Percentiles rank a stretch among this genome's conserved stretches.
phyloP scores from a whole-genome alignment of 2,329 filamentous ascomycete genomes.

The Neofusicoccum umdonicola region DNA sequence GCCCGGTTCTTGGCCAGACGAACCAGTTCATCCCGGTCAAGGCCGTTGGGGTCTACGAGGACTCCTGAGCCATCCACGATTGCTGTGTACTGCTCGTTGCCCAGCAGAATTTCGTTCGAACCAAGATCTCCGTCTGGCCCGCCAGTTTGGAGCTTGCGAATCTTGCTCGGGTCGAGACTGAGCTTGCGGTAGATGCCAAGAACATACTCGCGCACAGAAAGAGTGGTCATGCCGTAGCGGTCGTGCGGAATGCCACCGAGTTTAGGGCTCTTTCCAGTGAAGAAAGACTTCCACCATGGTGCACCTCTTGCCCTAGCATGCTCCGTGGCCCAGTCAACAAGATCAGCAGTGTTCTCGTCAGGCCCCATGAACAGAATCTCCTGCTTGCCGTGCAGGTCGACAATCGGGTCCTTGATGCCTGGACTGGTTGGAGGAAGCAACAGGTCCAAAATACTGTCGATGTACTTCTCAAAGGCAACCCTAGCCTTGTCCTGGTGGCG shows the following conservation, averaged over 20 bases:
- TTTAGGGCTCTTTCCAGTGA: conserved; percentile 96
- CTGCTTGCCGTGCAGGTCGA: conserved; percentile 89
- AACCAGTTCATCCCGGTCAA: conserved; percentile 78
- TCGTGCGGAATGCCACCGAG: conserved; percentile 97
- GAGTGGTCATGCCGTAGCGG: conserved; percentile 92
- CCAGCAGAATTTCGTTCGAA: conserved; percentile 94
- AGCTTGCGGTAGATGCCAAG: conserved; percentile 96
- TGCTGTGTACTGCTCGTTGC: conserved; percentile 91
- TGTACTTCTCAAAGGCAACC: conserved; percentile 98
- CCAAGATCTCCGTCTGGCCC: conserved; percentile 95
- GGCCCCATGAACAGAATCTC: conserved; percentile 99
- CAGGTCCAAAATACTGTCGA: conserved; percentile 95
- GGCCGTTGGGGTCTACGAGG: conserved; percentile 84
- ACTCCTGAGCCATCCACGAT: conserved; percentile 97
- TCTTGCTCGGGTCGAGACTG: conserved; percentile 77
- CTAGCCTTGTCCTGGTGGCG: conserved; percentile 90
- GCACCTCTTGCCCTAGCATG: conserved; percentile 85
- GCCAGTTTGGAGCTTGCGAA: conserved; percentile 95
- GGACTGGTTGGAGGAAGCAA: conserved; percentile 85
- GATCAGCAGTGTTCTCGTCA: conserved; percentile 95
- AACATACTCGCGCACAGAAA: conserved; percentile 94
- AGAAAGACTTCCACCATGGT: conserved; percentile 99
- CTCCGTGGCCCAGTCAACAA: conserved; percentile 98
- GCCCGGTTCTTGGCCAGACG: conserved; percentile 80
- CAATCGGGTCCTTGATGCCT: conserved; percentile 98